Conservation (phyloP, 2,329 filamentous ascomycete species). For the Stylonectria norvegica region DNA sequence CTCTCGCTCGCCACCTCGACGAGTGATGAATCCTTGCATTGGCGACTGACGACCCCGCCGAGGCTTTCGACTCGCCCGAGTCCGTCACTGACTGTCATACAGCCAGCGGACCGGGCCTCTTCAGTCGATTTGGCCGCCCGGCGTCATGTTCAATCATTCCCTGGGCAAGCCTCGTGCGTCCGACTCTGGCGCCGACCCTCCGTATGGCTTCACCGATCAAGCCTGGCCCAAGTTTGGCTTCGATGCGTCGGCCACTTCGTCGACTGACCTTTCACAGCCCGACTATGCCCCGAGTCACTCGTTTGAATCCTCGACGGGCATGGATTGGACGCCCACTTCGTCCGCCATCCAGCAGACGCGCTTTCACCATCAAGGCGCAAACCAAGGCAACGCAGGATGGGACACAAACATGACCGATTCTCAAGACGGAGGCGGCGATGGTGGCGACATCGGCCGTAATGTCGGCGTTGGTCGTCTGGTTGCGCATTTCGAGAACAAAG, state of each 20-base stretch:
- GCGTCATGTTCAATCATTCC: constrained; percentile 39
- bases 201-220: constrained; percentile 32
- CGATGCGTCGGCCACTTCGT: constrained; percentile 19
- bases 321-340: constrained; percentile 38
- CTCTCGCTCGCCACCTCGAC: constrained; percentile 31
- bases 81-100: constrained; percentile 33
- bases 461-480: constrained; percentile 37
- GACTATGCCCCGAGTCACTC: constrained; percentile 25
- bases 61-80: constrained; percentile 39
- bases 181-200: constrained; percentile 27
- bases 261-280: constrained; percentile 22
- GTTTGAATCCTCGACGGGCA: constrained; percentile 28
- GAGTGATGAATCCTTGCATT: constrained; percentile 37
- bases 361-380: constrained; percentile 25
- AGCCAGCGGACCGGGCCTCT: constrained; percentile 33
- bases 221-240: constrained; percentile 33
- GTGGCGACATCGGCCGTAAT: constrained; percentile 29
- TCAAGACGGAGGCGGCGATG: constrained; percentile 19
- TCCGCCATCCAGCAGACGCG: constrained; percentile 27
- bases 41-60: constrained; percentile 34
- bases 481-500: constrained; percentile 41
- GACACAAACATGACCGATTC: constrained; percentile 23
- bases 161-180: constrained; percentile 31
- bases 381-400: constrained; percentile 27
- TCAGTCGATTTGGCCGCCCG: constrained; percentile 31